Evolutionary conservation across 208 protist species (phyloP).

Genomic region (Wallacemonas sp.): DNA sequence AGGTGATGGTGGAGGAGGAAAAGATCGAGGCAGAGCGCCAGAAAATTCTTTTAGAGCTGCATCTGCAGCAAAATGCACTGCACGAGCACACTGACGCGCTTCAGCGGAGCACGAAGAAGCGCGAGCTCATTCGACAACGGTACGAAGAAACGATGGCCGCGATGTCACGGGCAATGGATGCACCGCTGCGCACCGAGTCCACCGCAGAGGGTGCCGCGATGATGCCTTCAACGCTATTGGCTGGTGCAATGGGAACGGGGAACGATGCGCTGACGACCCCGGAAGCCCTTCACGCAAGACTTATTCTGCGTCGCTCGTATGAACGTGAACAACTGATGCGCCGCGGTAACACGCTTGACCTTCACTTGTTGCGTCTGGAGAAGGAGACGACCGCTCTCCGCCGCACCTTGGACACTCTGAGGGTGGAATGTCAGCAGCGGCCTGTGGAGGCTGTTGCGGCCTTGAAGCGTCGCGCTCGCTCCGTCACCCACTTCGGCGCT

Average conservation of each 20-base stretch:
- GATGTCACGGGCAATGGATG: conserved; percentile 32
- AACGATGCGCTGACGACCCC: conserved; percentile 21
- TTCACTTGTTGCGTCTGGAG: conserved; percentile 61
- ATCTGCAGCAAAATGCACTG: conserved; percentile 57
- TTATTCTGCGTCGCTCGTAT: conserved; percentile 62
- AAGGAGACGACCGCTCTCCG: conserved; percentile 59
- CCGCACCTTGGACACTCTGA: conserved; percentile 48
- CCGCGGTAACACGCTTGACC: conserved; percentile 74
- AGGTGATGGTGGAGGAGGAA: conserved; percentile 51
- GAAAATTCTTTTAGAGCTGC: conserved; percentile 47
- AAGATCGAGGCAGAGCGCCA: conserved; percentile 44
- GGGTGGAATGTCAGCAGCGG: conserved; percentile 9
- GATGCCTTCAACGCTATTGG: conserved; percentile 11
- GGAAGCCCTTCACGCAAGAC: conserved; percentile 65
- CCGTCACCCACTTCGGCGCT: conserved; percentile 3
- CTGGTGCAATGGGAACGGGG: not conserved
- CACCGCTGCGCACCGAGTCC: conserved; percentile 19
- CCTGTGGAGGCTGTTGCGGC: not conserved
- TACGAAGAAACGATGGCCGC: conserved; percentile 55
- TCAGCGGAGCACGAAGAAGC: conserved; percentile 32
- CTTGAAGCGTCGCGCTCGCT: not conserved
- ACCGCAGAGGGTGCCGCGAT: conserved; percentile 20
- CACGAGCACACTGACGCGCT: conserved; percentile 46
- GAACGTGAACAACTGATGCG: conserved; percentile 76
- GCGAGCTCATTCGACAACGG: conserved; percentile 38